Evolutionary conservation across 805 yeast genomes (phyloP).

Genomic region (Saturnispora halmiae): DNA sequence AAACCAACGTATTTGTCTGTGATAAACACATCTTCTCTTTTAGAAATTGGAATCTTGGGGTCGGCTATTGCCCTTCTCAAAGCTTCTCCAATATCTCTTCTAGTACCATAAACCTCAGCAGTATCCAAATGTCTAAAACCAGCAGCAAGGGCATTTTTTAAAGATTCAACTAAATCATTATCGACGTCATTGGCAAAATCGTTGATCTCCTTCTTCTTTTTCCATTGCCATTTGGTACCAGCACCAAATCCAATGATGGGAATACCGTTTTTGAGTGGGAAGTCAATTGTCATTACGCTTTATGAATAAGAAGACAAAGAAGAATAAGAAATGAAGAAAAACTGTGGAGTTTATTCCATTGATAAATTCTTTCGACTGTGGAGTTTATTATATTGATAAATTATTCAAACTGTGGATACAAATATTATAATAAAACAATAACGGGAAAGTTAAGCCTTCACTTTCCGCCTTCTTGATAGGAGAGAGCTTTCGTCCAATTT

Average conservation of each 20-base stretch:
- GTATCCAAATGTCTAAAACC: conserved; percentile 58
- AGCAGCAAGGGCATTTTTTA: conserved; percentile 36
- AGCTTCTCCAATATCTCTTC: conserved; percentile 51
- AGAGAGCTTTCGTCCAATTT: conserved; percentile 46
- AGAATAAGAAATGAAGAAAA: not conserved
- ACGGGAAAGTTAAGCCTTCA: not conserved
- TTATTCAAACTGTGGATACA: too few species aligned
- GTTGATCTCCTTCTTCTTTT: conserved; percentile 20
- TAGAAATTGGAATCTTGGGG: conserved; percentile 20
- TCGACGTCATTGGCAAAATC: not conserved
- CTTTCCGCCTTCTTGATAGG: conserved; percentile 33
- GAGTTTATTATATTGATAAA: too few species aligned
- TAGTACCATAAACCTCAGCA: conserved; percentile 55
- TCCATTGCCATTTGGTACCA: conserved; percentile 50
- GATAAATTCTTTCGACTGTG: too few species aligned
- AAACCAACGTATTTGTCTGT: conserved; percentile 44
- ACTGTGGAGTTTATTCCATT: too few species aligned
- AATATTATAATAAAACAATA: too few species aligned
- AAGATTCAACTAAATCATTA: conserved; percentile 35
- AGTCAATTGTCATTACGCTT: not conserved
- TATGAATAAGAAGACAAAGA: not conserved
- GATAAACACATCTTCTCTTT: conserved; percentile 41
- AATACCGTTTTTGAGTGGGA: conserved; percentile 16
- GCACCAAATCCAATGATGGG: conserved; percentile 36
- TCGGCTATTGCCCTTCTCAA: conserved; percentile 29